Base-by-base conservation (phyloP, 139 green algal genomes). In the Deuterostichococcus epilithicus region DNA sequence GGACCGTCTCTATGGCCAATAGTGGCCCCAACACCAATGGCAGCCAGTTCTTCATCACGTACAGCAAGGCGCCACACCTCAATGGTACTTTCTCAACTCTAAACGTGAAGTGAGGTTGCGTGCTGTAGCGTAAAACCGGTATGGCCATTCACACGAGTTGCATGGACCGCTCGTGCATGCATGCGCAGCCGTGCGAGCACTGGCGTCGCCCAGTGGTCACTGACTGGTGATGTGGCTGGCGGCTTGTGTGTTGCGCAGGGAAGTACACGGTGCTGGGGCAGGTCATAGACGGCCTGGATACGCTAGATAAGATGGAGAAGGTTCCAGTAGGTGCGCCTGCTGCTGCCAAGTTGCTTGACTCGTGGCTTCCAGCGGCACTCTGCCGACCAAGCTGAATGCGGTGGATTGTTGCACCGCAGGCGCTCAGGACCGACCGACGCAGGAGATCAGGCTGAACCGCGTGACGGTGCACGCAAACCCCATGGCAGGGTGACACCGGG, bases 1-100 rank as follows among this genome's bases (percentile, higher is more conserved):
- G 96, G 73, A 91, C 97, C 15, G 66, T 99, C 65, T 94, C 90
- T 28, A 99, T 99, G 96, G 96, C 96, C 34, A 99, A 99, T 85
- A 94, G 85, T 69, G 96, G 96, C 1, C 92, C 92, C n/a, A 94
- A 97, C 88, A 95, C 92, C 1, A 97, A 97, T 66, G 92, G 85
- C 37, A 85, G 67, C 39, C 78, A 88, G 84, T 99, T 99, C 78
- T 99, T 99, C 87, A 91, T 99, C 67, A 94, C 88, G 0, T 99
- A 98, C 87, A 96, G 92, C 70, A 91, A 95, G 23, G 90, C 97
- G n/a, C 71, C 86, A 0, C 92, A 97, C 78, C 78, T 99, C 6
- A 96, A 99, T 73, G 96, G 96, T 69, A 90, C 88, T 81, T 78
- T 42, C 23, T 5, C 20, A 22, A 28, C 20, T n/a, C 23, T 74